Percentiles rank a stretch among this genome's conserved stretches.
Conservation (phyloP, 1,284 basidiomycete species). For the Ceratorhiza oryzae-sativae region DNA sequence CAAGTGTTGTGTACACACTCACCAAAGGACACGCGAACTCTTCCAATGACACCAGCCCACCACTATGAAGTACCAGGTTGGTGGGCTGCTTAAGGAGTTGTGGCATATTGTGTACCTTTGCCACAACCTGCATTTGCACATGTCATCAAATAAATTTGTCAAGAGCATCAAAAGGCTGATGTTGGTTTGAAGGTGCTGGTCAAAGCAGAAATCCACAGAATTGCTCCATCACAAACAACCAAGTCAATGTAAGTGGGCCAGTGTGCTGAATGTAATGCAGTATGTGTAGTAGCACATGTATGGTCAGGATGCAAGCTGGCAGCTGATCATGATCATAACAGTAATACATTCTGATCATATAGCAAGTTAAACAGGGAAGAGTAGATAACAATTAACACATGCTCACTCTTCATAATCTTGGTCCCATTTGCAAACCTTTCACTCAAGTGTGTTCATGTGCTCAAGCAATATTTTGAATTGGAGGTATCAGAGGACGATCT, state of each 20-base stretch:
- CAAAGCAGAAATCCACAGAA: slow-evolving; percentile 47
- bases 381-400: neutral
- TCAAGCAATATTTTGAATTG: slow-evolving; percentile 43
- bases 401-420: slow-evolving; percentile 48
- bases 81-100: neutral
- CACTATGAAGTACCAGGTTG: neutral
- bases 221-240: slow-evolving; percentile 55
- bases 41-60: slow-evolving; percentile 1
- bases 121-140: slow-evolving; percentile 44
- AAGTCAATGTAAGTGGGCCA: slow-evolving; percentile 56
- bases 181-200: slow-evolving; percentile 45
- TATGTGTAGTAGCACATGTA: slow-evolving; percentile 56
- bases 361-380: neutral
- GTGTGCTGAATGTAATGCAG: slow-evolving; percentile 48
- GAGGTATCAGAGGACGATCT: slow-evolving; percentile 46
- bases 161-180: slow-evolving; percentile 47
- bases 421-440: slow-evolving; percentile 47
- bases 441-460: slow-evolving; percentile 48
- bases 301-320: slow-evolving; percentile 52
- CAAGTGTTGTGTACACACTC: too few relatives aligned
- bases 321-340: slow-evolving; percentile 49
- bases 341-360: slow-evolving; percentile 53
- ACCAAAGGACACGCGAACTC: too few relatives aligned
- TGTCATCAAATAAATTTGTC: slow-evolving; percentile 45
- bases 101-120: neutral